phyloP scores from a whole-genome alignment of 108 stramenopile genomes.

The Stephanodiscus triporus region DNA sequence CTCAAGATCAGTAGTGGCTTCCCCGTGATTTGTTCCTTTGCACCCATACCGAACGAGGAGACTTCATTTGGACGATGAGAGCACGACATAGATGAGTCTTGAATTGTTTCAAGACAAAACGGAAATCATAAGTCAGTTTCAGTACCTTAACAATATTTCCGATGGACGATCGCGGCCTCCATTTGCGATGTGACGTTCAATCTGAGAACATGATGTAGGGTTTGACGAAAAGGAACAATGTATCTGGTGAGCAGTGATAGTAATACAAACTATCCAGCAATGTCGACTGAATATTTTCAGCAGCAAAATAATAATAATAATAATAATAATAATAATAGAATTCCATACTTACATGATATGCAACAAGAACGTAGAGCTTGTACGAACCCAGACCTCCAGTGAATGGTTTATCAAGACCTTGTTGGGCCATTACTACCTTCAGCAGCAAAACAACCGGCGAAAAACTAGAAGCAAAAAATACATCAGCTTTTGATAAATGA shows the following conservation, averaged over 20 bases:
- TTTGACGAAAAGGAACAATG: neutral
- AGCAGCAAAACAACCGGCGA: constrained; percentile 68
- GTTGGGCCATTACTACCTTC: constrained; percentile 79
- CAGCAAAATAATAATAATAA: neutral
- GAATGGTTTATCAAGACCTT: constrained; percentile 90
- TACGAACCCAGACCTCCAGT: constrained; percentile 92
- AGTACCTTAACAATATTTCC: constrained; percentile 40
- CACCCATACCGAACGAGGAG: constrained; percentile 55
- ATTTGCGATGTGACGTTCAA: constrained; percentile 42
- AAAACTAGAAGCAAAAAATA: constrained; percentile 51
- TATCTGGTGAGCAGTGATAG: neutral
- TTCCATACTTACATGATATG: constrained; percentile 66
- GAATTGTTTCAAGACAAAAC: constrained; percentile 2
- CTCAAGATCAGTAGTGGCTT: constrained; percentile 30
- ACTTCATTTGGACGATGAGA: constrained; percentile 35
- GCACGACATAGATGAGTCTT: constrained; percentile 1
- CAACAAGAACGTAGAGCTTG: constrained; percentile 88
- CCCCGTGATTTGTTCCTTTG: constrained; percentile 44
- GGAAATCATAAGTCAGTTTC: neutral
- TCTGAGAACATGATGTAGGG: constrained; percentile 12
- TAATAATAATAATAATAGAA: too few relatives aligned
- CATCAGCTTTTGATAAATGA: too few relatives aligned
- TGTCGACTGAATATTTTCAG: neutral
- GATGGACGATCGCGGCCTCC: constrained; percentile 47
- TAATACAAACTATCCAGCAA: neutral